Conservation (phyloP, 75 land plant genomes). For the Isoetes taiwanensis region DNA sequence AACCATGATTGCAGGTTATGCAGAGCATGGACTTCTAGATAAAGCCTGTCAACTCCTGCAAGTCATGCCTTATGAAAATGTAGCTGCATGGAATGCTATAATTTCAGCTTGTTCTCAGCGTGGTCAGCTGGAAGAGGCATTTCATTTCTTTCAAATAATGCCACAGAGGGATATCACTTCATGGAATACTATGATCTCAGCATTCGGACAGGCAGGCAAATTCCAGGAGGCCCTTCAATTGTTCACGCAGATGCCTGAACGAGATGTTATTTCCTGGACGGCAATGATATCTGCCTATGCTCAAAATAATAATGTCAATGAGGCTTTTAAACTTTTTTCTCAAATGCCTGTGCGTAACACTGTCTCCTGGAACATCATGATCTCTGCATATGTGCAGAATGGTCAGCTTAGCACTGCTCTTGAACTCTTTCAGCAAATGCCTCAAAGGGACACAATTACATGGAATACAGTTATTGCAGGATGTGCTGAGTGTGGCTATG, state of each 20-base stretch:
- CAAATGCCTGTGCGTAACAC: neutral
- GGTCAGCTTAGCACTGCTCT: neutral
- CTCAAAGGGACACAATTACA: neutral
- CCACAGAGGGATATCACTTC: neutral
- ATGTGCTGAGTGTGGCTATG: neutral
- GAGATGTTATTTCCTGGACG: constrained; percentile 5
- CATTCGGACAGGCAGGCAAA: neutral
- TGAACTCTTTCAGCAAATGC: neutral
- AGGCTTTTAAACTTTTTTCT: neutral
- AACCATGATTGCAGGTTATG: neutral
- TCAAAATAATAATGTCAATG: neutral
- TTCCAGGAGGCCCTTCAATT: neutral
- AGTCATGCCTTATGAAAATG: neutral
- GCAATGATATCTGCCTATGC: neutral
- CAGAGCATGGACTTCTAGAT: neutral
- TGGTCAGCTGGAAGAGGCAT: neutral
- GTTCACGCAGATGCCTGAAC: neutral
- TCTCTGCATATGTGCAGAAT: neutral
- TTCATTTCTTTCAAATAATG: neutral
- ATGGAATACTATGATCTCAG: constrained; percentile 1
- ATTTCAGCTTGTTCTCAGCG: no score
- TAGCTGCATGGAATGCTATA: no score
- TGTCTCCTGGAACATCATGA: neutral
- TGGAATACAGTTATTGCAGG: neutral
- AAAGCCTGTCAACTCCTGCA: neutral